Conservation (phyloP, 495 filamentous ascomycete species). For the Xylaria castorea region DNA sequence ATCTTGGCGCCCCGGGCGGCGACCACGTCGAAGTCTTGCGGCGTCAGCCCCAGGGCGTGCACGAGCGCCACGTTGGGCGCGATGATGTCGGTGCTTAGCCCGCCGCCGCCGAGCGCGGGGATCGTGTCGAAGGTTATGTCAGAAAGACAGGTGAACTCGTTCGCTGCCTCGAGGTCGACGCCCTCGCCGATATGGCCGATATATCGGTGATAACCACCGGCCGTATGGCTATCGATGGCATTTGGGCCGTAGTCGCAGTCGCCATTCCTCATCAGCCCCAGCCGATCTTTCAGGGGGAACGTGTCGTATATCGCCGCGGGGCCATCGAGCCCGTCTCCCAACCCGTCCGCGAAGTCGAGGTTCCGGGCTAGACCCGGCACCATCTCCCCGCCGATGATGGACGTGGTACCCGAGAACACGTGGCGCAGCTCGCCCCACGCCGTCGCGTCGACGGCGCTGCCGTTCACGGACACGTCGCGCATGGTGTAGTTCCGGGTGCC, state of each 20-base stretch:
- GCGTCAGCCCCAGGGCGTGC: conserved; percentile 30
- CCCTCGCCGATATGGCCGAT: conserved; percentile 32
- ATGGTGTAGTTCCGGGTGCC: conserved; percentile 25
- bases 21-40: conserved; percentile 22
- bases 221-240: conserved; percentile 13
- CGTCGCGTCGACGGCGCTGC: conserved; percentile 23
- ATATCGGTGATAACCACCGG: conserved; percentile 17
- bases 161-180: conserved; percentile 27
- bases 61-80: conserved; percentile 29
- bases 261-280: conserved; percentile 16
- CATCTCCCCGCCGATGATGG: conserved; percentile 30
- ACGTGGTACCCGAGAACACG: conserved; percentile 33
- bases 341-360: conserved; percentile 26
- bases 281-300: conserved; percentile 24
- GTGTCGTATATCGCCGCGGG: conserved; percentile 21
- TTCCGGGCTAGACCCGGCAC: conserved; percentile 30
- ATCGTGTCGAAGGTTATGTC: conserved; percentile 31
- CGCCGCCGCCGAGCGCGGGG: conserved; percentile 23
- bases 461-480: conserved; percentile 24
- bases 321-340: conserved; percentile 24
- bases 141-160: conserved; percentile 31
- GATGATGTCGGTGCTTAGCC: conserved; percentile 32
- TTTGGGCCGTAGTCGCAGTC: conserved; percentile 28
- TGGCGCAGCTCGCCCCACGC: conserved; percentile 35
- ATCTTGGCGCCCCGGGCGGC: conserved; percentile 24